A percentile compares a stretch with the other conserved stretches of the same genome.
phyloP scores from a whole-genome alignment of 768 basidiomycete genomes.

The Pulveroboletus sp. region DNA sequence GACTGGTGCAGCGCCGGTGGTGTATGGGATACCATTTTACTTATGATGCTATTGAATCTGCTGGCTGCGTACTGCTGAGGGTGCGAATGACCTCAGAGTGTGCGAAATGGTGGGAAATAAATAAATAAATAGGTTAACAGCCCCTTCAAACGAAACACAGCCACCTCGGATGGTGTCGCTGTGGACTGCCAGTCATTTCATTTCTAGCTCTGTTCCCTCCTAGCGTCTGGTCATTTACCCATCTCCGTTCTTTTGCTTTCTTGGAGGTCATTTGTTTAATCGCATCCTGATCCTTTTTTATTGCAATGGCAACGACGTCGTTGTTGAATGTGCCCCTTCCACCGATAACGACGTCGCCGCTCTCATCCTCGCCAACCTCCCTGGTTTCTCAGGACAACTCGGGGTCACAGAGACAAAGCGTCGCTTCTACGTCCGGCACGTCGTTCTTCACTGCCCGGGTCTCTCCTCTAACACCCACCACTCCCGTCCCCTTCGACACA shows the following conservation, averaged over 20 bases:
- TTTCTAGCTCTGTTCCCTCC: neutral
- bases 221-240: neutral
- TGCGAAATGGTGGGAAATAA: neutral
- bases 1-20: conserved; percentile 91
- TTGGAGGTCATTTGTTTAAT: neutral
- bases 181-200: neutral
- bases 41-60: conserved; percentile 34
- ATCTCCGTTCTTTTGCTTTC: neutral
- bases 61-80: neutral
- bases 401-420: conserved; percentile 17
- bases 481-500: conserved; percentile 21
- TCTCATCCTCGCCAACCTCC: conserved; percentile 12
- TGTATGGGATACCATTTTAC: conserved; percentile 95
- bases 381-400: conserved; percentile 8
- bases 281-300: neutral
- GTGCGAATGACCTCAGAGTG: neutral
- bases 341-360: conserved; percentile 16
- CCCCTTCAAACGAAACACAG: neutral
- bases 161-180: conserved; percentile 9
- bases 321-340: conserved; percentile 4
- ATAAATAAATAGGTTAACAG: neutral
- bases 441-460: conserved; percentile 27
- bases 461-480: conserved; percentile 20
- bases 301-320: conserved; percentile 11
- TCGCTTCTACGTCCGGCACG: conserved; percentile 23